Conservation (phyloP, 179 eudicot species). For the Camellia oleifera region DNA sequence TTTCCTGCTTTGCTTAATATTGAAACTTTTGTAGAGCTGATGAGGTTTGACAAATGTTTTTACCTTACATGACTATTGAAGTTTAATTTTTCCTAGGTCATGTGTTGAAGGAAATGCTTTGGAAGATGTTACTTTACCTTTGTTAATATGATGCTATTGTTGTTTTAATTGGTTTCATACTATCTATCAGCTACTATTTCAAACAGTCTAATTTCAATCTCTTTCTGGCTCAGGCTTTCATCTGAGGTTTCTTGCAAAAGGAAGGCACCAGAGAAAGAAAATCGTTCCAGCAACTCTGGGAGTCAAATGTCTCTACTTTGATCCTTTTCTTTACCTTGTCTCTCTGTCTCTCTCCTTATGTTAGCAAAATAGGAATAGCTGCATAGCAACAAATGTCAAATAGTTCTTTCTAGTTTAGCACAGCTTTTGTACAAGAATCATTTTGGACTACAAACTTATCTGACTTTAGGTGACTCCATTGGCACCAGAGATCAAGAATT, state of each 20-base stretch:
- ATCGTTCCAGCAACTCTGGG: constrained; percentile 17
- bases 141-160: not conserved
- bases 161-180: not conserved
- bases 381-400: not conserved
- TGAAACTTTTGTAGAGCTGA: not conserved
- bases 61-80: not conserved
- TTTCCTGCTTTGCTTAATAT: not conserved
- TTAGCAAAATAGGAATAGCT: not conserved
- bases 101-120: not conserved
- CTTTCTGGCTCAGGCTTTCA: constrained; percentile 29
- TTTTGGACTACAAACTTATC: not conserved
- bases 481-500: not conserved
- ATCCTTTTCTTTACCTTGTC: not conserved
- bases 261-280: constrained; percentile 37
- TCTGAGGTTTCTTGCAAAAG: constrained; percentile 27
- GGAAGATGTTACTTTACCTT: not conserved
- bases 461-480: not conserved
- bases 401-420: not conserved
- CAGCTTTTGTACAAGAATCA: too few relatives aligned
- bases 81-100: not conserved
- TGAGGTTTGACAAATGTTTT: not conserved
- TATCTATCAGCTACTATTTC: not conserved
- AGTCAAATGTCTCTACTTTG: constrained; percentile 23
- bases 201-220: not conserved
- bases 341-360: not conserved